phyloP scores from a whole-genome alignment of 2,329 filamentous ascomycete species.

The Gnomoniopsis smithogilvyi region DNA sequence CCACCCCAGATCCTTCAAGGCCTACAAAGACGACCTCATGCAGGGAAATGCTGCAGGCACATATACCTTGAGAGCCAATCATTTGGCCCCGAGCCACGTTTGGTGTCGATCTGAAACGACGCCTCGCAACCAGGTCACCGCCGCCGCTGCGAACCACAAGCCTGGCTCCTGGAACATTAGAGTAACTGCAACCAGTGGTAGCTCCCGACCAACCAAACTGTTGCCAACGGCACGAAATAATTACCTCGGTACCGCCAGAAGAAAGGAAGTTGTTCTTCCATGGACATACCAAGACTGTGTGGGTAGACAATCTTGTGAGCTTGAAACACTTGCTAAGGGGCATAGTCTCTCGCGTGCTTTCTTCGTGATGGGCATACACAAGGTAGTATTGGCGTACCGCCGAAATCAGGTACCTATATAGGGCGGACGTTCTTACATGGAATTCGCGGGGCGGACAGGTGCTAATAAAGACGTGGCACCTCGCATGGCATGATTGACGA shows the following conservation, averaged over 20 bases:
- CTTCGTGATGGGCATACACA: not conserved
- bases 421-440: not conserved
- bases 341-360: not conserved
- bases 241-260: no score
- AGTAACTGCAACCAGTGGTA: not conserved
- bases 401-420: not conserved
- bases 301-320: no score
- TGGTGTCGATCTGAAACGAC: conserved; percentile 9
- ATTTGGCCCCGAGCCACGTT: not conserved
- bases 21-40: not conserved
- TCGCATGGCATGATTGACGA: no score
- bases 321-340: no score
- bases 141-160: not conserved
- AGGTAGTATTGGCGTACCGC: not conserved
- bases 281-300: not conserved
- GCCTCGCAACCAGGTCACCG: not conserved
- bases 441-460: no score
- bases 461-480: no score
- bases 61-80: not conserved
- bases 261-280: no score
- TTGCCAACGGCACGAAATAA: not conserved
- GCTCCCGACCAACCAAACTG: not conserved
- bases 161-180: not conserved
- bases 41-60: not conserved
- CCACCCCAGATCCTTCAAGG: not conserved